These are phyloP conservation scores for Skeletonema menzelii DNA, from an alignment of 108 stramenopile species.

Conservation along the genomic window DNA sequence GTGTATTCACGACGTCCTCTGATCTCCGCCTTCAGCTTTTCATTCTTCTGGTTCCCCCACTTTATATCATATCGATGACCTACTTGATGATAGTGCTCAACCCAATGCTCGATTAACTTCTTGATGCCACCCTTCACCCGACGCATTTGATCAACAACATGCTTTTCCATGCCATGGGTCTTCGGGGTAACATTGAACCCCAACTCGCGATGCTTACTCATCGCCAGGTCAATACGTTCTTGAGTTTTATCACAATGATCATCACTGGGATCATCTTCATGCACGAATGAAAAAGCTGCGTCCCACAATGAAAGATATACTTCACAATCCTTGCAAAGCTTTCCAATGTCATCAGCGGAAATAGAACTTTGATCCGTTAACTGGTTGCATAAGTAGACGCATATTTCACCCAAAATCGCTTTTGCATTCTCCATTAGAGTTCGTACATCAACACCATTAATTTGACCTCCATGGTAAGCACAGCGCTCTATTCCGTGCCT, in stretches of 20 bases:
- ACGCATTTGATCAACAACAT: slow-evolving; percentile 19
- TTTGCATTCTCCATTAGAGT: neutral
- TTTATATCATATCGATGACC: slow-evolving; percentile 8
- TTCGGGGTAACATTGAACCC: slow-evolving; percentile 25
- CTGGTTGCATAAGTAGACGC: neutral
- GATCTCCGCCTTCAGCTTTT: slow-evolving; percentile 1
- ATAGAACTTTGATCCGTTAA: neutral
- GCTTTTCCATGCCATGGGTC: slow-evolving; percentile 24
- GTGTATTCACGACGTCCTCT: neutral
- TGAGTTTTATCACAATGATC: neutral
- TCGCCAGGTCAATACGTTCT: neutral
- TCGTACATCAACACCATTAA: slow-evolving; percentile 6
- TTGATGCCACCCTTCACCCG: slow-evolving; percentile 5
- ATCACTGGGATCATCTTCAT: neutral
- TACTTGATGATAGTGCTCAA: slow-evolving; percentile 23
- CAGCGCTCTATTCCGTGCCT: neutral
- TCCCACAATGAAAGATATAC: neutral
- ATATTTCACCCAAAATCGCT: neutral
- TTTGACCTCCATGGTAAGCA: slow-evolving; percentile 15
- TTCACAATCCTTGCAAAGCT: neutral
- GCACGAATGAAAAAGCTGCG: neutral
- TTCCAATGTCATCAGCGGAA: neutral
- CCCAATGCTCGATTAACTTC: slow-evolving; percentile 24
- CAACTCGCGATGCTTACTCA: neutral
- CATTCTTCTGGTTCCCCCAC: slow-evolving; percentile 1